Conservation (phyloP, 2,329 filamentous ascomycete genomes). For the Lithohypha guttulata region DNA sequence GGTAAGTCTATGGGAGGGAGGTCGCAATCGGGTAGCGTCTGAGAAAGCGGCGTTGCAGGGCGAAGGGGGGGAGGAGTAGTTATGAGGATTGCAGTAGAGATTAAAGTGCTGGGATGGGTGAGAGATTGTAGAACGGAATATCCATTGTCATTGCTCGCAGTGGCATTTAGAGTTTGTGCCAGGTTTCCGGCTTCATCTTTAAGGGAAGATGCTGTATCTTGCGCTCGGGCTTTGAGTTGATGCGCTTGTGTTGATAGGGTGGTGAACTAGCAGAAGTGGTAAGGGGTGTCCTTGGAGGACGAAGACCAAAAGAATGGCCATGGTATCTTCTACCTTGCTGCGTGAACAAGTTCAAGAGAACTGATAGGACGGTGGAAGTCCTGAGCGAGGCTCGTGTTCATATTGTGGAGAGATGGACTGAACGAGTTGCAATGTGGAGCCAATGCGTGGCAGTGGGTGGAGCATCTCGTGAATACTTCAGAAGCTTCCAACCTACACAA, state of each 20-base stretch:
- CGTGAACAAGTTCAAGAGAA: too few relatives aligned
- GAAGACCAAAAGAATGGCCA: slow-evolving; percentile 21
- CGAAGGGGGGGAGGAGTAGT: slow-evolving; percentile 17
- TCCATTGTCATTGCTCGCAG: neutral
- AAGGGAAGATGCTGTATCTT: slow-evolving; percentile 5
- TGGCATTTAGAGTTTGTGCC: neutral
- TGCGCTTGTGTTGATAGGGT: slow-evolving; percentile 4
- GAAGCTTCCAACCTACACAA: too few relatives aligned
- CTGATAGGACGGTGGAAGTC: too few relatives aligned
- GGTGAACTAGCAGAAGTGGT: slow-evolving; percentile 3
- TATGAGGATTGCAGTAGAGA: slow-evolving; percentile 22
- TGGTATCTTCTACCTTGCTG: slow-evolving; percentile 14
- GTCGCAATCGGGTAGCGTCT: slow-evolving; percentile 70
- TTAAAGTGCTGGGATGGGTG: slow-evolving; percentile 22
- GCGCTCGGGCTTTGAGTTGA: slow-evolving; percentile 1
- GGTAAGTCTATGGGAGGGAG: slow-evolving; percentile 64
- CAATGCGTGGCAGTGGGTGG: too few relatives aligned
- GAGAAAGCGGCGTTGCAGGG: slow-evolving; percentile 45
- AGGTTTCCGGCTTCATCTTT: slow-evolving; percentile 1
- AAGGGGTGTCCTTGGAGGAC: slow-evolving; percentile 1
- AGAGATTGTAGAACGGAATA: slow-evolving; percentile 19
- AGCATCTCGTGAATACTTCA: too few relatives aligned
- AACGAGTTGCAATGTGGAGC: too few relatives aligned
- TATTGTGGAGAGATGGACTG: too few relatives aligned
- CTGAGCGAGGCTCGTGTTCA: too few relatives aligned